Conservation (phyloP, 2,329 filamentous ascomycete species). For the Penicillium sp. region DNA sequence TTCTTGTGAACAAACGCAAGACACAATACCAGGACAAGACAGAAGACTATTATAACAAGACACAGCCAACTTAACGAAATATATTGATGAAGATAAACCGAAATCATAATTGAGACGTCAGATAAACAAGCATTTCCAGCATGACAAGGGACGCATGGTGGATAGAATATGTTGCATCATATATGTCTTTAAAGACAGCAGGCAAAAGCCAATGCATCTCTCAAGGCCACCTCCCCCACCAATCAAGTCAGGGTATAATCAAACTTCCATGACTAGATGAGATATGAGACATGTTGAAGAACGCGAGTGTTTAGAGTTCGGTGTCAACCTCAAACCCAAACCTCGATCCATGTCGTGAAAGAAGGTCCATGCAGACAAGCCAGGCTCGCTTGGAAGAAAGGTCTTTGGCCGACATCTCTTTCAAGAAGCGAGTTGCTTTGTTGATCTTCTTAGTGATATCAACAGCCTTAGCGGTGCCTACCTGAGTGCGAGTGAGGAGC, state of each 20-base stretch:
- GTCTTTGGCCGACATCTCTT: constrained; percentile 37
- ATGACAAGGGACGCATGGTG: not conserved
- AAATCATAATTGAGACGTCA: not conserved
- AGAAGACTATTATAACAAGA: not conserved
- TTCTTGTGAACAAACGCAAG: not conserved
- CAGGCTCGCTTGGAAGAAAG: constrained; percentile 37
- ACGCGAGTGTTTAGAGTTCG: not conserved
- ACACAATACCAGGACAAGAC: not conserved
- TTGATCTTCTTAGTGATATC: constrained; percentile 31
- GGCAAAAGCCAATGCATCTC: not conserved
- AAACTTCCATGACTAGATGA: not conserved
- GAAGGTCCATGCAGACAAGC: constrained; percentile 30
- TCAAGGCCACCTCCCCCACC: not conserved
- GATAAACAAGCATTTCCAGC: not conserved
- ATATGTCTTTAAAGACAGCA: not conserved
- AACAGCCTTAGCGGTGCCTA: constrained; percentile 32
- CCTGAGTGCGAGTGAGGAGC: constrained; percentile 34
- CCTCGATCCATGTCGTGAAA: constrained; percentile 23
- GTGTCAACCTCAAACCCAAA: constrained; percentile 14
- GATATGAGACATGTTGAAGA: not conserved
- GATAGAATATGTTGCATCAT: not conserved
- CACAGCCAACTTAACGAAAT: not conserved
- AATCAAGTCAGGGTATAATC: not conserved
- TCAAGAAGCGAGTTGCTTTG: constrained; percentile 40
- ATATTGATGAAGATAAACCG: not conserved